Base-by-base conservation (phyloP, 2,329 filamentous ascomycete species). In the Colletotrichum kahawae region DNA sequence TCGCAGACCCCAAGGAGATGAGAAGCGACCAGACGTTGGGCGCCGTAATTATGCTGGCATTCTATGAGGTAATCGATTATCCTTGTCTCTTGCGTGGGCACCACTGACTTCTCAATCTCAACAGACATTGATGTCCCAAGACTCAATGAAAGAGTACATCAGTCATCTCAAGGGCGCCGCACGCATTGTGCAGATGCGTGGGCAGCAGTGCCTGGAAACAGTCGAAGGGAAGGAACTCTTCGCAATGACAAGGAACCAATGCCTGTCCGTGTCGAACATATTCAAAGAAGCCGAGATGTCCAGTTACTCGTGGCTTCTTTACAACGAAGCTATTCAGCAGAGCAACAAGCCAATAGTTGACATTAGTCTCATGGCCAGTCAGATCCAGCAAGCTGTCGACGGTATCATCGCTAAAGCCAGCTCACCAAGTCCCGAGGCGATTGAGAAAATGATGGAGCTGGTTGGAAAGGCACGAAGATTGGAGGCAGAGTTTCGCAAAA, bases 161-260 rank as follows among this genome's bases (percentile, higher is more conserved):
- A 77, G 69, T 27, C 78, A 79, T 36, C 27, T 79, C n/a, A 79
- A 79, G 48, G 78, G 78, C 29, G 78, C 78, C 3, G 78, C 78
- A 24, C 77, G 71, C 29, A 74, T 79, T 16, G 75, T 79, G 9
- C 73, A 75, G 66, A 74, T 79, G 54, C 73, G 77, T 1, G 77
- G 78, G 13, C 60, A 74, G 12, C 56, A 66, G 18, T 65, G 72
- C 8, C 59, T 78, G 12, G 68, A 77, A 18, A 75, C 75, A 7
- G 60, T 67, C 1, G 77, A 78, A n/a, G 76, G 77, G 27, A 72
- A 71, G 5, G 77, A 77, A 48, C 73, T 78, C 66, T 79, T 78
- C 43, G 67, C 74, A 57, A 77, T 78, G 78, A 78, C 77, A 13
- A 77, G 78, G 51, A 79, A 78, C 51, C 77, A 77, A 29, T 75